These are phyloP conservation scores for Candida chauliodis DNA, from an alignment of 805 yeast species.

Conservation along the genomic window DNA sequence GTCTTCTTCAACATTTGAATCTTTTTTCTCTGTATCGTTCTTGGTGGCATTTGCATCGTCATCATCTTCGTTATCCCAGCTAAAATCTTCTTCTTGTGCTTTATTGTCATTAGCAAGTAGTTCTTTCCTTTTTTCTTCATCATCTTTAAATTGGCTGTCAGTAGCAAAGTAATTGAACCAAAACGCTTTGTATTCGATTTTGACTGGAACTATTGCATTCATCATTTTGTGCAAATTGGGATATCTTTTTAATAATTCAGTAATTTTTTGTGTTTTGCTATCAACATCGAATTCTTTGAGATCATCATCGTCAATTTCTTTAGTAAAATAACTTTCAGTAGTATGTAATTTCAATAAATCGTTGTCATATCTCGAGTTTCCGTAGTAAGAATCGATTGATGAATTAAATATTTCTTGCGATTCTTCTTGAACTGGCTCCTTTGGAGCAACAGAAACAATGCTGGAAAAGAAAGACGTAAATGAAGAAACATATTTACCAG, in stretches of 20 bases:
- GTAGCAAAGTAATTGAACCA: conserved; percentile 71
- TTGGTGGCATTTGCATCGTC: conserved; percentile 12
- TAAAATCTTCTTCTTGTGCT: conserved; percentile 48
- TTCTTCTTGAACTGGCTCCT: conserved; percentile 12
- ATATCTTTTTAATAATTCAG: conserved; percentile 44
- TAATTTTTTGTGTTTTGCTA: conserved; percentile 47
- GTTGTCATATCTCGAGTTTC: conserved; percentile 35
- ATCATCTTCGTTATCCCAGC: conserved; percentile 50
- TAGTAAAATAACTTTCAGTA: conserved; percentile 13
- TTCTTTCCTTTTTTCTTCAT: conserved; percentile 64
- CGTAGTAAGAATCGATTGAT: conserved; percentile 23
- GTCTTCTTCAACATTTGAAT: conserved; percentile 2
- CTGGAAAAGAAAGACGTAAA: conserved; percentile 53
- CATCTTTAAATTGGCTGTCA: conserved; percentile 50
- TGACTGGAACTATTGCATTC: conserved; percentile 64
- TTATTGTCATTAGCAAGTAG: conserved; percentile 38
- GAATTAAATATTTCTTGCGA: conserved; percentile 19
- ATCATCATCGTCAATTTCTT: conserved; percentile 12
- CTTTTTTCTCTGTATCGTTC: conserved; percentile 1
- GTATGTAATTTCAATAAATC: conserved; percentile 41
- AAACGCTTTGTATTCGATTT: conserved; percentile 56
- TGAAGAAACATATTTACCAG: conserved; percentile 56
- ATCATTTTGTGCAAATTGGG: conserved; percentile 49
- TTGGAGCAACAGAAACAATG: conserved; percentile 26
- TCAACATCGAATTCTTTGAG: conserved; percentile 39